These are phyloP conservation scores for Fonsecaea nubica DNA, from an alignment of 2,329 filamentous ascomycete genomes.

Conservation along the genomic window DNA sequence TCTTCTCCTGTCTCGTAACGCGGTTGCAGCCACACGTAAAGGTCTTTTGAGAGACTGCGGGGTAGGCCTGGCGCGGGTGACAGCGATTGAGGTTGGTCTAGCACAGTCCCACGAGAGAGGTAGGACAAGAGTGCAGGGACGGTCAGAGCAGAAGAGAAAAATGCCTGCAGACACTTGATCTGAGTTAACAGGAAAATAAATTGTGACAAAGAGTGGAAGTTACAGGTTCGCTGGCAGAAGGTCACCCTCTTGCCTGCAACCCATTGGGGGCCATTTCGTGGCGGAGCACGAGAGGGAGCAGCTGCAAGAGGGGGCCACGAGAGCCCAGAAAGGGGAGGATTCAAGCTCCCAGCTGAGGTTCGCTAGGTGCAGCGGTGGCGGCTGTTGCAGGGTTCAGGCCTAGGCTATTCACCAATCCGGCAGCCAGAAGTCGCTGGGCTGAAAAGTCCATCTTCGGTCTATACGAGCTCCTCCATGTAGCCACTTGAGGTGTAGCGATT, in stretches of 20 bases:
- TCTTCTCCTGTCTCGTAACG: constrained; percentile 6
- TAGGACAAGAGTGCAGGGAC: constrained; percentile 6
- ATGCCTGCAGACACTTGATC: not conserved
- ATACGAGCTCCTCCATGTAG: not conserved
- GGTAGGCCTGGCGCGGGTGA: constrained; percentile 23
- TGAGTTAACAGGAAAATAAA: not conserved
- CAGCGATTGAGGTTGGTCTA: constrained; percentile 8
- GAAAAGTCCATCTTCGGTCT: not conserved
- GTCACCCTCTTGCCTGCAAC: constrained; percentile 4
- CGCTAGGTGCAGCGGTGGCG: not conserved
- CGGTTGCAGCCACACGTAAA: constrained; percentile 18
- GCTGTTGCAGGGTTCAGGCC: not conserved
- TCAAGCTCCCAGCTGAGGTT: constrained; percentile 6
- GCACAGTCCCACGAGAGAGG: not conserved
- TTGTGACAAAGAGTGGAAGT: constrained; percentile 8
- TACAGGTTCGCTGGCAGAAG: constrained; percentile 9
- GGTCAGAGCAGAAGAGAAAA: constrained; percentile 1
- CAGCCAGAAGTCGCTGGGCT: not conserved
- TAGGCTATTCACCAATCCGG: constrained; percentile 6
- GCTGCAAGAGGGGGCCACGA: constrained; percentile 4
- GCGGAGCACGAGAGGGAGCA: constrained; percentile 18
- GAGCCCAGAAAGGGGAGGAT: constrained; percentile 8
- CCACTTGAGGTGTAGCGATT: not conserved
- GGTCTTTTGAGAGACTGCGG: constrained; percentile 23
- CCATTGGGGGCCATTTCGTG: constrained; percentile 24